Percentiles rank a stretch among this genome's conserved stretches.
These are phyloP conservation scores for Colletotrichum sp. DNA, from an alignment of 2,329 filamentous ascomycete species.

Conservation along the genomic window DNA sequence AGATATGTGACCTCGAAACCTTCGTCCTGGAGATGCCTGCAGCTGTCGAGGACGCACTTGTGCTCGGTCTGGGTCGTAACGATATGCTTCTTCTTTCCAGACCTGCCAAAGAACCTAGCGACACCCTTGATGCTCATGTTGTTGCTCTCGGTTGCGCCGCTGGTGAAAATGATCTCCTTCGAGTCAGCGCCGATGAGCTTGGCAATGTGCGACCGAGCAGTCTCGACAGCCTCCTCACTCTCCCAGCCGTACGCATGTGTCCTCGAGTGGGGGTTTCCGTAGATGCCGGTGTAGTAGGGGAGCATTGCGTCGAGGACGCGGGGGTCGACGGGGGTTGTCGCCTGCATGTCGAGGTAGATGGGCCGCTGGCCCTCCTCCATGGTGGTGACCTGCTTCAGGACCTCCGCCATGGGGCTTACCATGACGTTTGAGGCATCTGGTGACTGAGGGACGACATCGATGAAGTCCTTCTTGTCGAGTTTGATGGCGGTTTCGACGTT, in stretches of 20 bases:
- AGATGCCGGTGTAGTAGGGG: conserved; percentile 89
- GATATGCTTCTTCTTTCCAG: conserved; percentile 97
- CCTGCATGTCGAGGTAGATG: conserved; percentile 98
- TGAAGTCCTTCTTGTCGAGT: conserved; percentile 84
- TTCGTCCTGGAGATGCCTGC: conserved; percentile 94
- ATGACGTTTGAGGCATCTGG: conserved; percentile 65
- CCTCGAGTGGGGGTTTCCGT: conserved; percentile 95
- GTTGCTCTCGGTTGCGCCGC: conserved; percentile 97
- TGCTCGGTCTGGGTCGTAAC: conserved; percentile 98
- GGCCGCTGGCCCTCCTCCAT: conserved; percentile 93
- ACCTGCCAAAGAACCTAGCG: conserved; percentile 89
- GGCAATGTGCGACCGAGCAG: conserved; percentile 83
- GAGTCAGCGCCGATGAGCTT: conserved; percentile 89
- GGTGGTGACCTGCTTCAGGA: conserved; percentile 88
- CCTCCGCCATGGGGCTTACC: conserved; percentile 83
- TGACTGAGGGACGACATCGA: conserved; percentile 52
- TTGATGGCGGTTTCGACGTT: conserved; percentile 83
- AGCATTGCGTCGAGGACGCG: conserved; percentile 97
- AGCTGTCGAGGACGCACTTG: conserved; percentile 98
- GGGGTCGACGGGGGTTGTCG: conserved; percentile 93
- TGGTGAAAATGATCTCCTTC: conserved; percentile 99
- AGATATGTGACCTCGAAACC: conserved; percentile 98
- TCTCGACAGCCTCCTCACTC: conserved; percentile 90
- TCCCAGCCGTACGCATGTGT: conserved; percentile 99
- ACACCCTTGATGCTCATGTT: conserved; percentile 99